A percentile compares a stretch with the other conserved stretches of the same genome.
Conservation (phyloP, 2,329 filamentous ascomycete species). For the Aspergillus awamori region DNA sequence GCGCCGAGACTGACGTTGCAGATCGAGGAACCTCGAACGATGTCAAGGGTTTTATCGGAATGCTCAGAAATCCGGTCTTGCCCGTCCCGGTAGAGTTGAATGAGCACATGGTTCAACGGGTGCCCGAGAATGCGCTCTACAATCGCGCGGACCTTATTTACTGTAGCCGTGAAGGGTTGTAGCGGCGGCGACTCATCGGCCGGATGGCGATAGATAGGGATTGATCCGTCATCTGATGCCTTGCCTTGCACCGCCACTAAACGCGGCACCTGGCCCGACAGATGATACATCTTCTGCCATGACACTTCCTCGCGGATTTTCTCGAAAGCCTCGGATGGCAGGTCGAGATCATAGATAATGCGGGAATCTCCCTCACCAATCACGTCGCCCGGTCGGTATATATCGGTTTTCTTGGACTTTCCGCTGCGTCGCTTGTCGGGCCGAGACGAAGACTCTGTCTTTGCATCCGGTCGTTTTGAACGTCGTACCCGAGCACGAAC, state of each 20-base stretch:
- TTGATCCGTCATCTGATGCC: slow-evolving; percentile 65
- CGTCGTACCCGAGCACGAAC: slow-evolving; percentile 31
- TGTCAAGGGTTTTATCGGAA: slow-evolving; percentile 94
- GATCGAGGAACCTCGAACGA: slow-evolving; percentile 77
- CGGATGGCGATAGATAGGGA: slow-evolving; percentile 93
- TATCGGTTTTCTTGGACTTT: slow-evolving; percentile 25
- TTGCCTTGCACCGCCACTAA: slow-evolving; percentile 86
- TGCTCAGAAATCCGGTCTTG: slow-evolving; percentile 94
- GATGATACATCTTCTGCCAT: slow-evolving; percentile 92
- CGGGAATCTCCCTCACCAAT: slow-evolving; percentile 82
- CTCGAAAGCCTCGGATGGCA: slow-evolving; percentile 64
- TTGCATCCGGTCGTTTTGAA: slow-evolving; percentile 28
- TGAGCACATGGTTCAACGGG: slow-evolving; percentile 83
- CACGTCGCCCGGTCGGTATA: slow-evolving; percentile 53
- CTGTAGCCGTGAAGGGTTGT: slow-evolving; percentile 72
- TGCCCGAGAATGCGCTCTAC: slow-evolving; percentile 77
- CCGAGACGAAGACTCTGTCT: slow-evolving; percentile 18
- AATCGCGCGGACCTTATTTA: slow-evolving; percentile 66
- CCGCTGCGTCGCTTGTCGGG: slow-evolving; percentile 25
- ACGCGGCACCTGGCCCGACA: slow-evolving; percentile 86
- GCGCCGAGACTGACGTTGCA: slow-evolving; percentile 94
- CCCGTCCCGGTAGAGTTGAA: slow-evolving; percentile 89
- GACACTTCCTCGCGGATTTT: slow-evolving; percentile 72
- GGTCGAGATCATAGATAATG: slow-evolving; percentile 71
- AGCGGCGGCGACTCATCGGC: slow-evolving; percentile 83